Base-by-base conservation (phyloP, 139 green algal genomes). In the Volvox africanus region DNA sequence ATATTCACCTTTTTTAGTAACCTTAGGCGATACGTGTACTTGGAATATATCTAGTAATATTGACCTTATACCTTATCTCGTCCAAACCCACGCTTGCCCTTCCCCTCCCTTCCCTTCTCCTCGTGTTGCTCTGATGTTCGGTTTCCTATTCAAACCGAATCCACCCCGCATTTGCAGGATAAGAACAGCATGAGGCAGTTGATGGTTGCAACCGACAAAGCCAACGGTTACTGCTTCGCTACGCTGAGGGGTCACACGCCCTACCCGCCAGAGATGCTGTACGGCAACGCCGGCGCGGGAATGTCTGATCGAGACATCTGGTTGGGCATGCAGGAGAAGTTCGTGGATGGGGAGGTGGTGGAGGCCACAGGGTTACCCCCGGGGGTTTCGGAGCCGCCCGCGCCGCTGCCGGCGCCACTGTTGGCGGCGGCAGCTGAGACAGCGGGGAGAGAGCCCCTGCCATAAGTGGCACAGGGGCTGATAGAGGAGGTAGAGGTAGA, bases 141-240 rank as follows among this genome's bases (percentile, higher is more conserved):
- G 5, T 55, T 9, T 9, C 44, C 44, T 9, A 9, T 55, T 55
- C 44, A 9, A 55, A 55, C 44, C 44, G 65, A 11, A 73, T 28
- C 24, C 19, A 69, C 62, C 65, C 21, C 65, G 11, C 65, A 73
- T 28, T 24, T 73, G 0, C 81, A 96, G 92, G 96, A 98, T 82
- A 93, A 94, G 37, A 89, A 94, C 16, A 96, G 92, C 61, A 77
- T 98, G 55, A 18, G 81, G 30, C 67, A 84, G 65, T 76, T 99
- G 76, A 76, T 97, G 76, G 87, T 86, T 0, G 88, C 95, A 1
- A 92, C 95, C 1, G 97, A 99, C 92, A 98, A 98, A 86, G 93
- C 95, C 61, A 98, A 97, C 87, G 97, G 97, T 36, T 97, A 94
- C 71, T 95, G 96, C 35, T 98, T 96, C 89, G 92, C 93, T 2